Base-by-base conservation (phyloP, 1,139 yeast species). In the Geotrichum europaeum region DNA sequence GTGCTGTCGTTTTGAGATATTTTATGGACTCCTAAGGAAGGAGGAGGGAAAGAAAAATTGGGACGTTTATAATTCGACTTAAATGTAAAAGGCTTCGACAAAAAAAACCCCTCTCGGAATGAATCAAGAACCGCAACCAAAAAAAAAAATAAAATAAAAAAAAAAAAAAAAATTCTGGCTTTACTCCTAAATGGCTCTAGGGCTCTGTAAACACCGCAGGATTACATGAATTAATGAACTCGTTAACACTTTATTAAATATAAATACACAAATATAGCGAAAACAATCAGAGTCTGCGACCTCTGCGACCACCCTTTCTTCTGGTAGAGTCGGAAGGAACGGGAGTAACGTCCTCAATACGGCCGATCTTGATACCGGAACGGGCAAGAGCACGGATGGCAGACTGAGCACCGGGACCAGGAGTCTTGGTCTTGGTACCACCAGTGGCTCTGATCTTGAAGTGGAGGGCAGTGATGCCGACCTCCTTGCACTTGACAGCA, bases 241-340 rank as follows among this genome's bases (percentile, higher is more conserved):
- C 47, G 47, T 40, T 40, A 40, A 40, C 47, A 40, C 20, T 40
- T 40, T 40, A 40, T 40, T 40, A 40, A 40, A 40, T 40, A 58
- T 53, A 56, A 28, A 49, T 28, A 49, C 13, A 20, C 7, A 52
- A 52, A 52, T 52, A 52, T 20, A 43, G 60, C 49, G 50, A 51
- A 54, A 58, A 51, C 69, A 75, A 76, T 86, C 85, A 92, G 84
- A 92, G 89, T 89, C 99, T 91, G 88, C 99, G 94, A 92, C 99
- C 99, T 88, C 99, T 92, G 87, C 99, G 95, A 89, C 99, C 99
- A 90, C 99, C 99, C 96, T 95, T 95, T 89, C 96, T 90, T 88
- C 99, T 95, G 81, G 99, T 95, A 77, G 98, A 92, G 83, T 95
- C 99, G 73, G 99, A 94, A 80, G 99, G 99, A 77, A 95, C 94